A percentile compares a stretch with the other conserved stretches of the same genome.
phyloP scores from a whole-genome alignment of 305 asterid genomes.

The Fraxinus latifolia region DNA sequence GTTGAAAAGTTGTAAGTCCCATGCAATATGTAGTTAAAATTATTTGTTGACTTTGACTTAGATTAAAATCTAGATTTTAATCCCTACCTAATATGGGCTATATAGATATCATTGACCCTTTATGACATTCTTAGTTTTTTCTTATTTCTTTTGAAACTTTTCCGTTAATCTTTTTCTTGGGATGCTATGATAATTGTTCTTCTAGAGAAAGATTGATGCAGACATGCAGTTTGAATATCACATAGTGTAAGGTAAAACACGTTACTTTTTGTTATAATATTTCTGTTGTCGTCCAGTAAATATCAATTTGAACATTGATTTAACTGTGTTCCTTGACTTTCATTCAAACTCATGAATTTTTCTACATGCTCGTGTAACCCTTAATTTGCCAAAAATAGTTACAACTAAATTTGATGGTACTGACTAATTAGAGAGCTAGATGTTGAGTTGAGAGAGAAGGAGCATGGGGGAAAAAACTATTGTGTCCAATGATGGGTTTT shows the following conservation, averaged over 20 bases:
- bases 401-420: background rate
- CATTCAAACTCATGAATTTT: background rate
- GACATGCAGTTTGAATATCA: background rate
- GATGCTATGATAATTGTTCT: background rate
- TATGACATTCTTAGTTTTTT: background rate
- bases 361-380: background rate
- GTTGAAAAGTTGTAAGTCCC: too few relatives aligned
- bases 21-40: too few relatives aligned
- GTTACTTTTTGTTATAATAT: background rate
- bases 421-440: background rate
- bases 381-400: background rate
- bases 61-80: too few relatives aligned
- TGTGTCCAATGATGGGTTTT: conserved; percentile 45
- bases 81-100: background rate
- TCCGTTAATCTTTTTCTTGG: background rate
- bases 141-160: background rate
- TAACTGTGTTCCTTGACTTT: background rate
- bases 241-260: background rate
- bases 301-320: background rate
- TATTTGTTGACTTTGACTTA: too few relatives aligned
- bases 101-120: background rate
- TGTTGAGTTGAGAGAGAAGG: background rate
- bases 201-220: background rate
- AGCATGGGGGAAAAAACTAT: background rate
- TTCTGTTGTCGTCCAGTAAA: background rate